Evolutionary conservation across 768 basidiomycete species (phyloP).

Genomic region (Dentipellis fragilis): DNA sequence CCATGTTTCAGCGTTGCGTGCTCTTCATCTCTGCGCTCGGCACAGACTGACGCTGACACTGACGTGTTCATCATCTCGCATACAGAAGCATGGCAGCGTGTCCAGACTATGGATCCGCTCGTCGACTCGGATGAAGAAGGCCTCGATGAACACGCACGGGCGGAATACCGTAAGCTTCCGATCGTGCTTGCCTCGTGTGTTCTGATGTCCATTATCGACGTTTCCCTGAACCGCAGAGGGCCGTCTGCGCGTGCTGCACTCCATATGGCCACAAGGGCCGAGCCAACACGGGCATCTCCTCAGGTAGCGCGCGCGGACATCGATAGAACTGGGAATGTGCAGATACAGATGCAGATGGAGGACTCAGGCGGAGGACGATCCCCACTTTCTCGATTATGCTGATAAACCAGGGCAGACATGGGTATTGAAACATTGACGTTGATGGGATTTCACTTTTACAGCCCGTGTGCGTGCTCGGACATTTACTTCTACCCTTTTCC

Average conservation of each 20-base stretch:
- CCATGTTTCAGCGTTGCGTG: conserved; percentile 34
- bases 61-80: neutral
- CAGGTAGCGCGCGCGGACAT: too few species aligned
- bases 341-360: too few species aligned
- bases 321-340: too few species aligned
- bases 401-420: too few species aligned
- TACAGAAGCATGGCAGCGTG: conserved; percentile 66
- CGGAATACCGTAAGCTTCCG: conserved; percentile 52
- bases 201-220: neutral
- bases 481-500: too few species aligned
- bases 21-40: neutral
- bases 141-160: conserved; percentile 48
- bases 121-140: conserved; percentile 67
- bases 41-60: conserved; percentile 5
- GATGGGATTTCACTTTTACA: too few species aligned
- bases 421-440: too few species aligned
- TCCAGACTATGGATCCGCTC: conserved; percentile 53
- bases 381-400: too few species aligned
- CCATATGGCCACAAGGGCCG: conserved; percentile 4
- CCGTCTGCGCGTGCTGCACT: conserved; percentile 11
- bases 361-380: too few species aligned
- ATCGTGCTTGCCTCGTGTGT: neutral
- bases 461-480: too few species aligned
- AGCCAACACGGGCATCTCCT: too few species aligned
- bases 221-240: conserved; percentile 4